Conservation (phyloP, 306 rosid genomes). For the Cucumis hystrix region DNA sequence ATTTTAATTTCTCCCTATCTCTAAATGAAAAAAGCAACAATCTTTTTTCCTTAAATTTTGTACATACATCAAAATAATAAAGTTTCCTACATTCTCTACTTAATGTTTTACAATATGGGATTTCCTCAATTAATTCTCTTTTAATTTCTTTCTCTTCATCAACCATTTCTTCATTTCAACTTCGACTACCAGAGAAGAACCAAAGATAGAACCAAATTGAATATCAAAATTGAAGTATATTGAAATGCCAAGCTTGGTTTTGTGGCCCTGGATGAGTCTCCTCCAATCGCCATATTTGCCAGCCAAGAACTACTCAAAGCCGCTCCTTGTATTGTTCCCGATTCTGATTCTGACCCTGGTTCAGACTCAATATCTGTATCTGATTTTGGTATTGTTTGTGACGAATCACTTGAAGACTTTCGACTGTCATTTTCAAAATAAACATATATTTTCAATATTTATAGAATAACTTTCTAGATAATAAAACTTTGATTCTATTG, state of each 20-base stretch:
- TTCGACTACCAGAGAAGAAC: neutral
- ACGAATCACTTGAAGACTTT: neutral
- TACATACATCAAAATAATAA: neutral
- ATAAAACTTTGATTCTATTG: too few species aligned
- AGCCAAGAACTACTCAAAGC: slow-evolving; percentile 2
- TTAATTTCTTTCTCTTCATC: neutral
- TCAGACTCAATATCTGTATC: neutral
- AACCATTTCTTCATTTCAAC: too few species aligned
- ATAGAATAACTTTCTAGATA: too few species aligned
- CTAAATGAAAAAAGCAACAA: neutral
- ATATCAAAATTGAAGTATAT: neutral
- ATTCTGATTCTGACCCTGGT: neutral
- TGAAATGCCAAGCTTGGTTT: neutral
- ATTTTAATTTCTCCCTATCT: neutral
- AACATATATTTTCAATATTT: neutral
- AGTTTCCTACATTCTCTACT: neutral
- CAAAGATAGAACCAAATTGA: neutral
- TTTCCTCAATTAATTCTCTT: neutral
- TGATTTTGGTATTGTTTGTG: neutral
- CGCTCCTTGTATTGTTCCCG: neutral
- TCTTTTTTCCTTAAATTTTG: neutral
- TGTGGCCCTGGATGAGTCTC: neutral
- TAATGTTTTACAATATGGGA: neutral
- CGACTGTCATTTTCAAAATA: neutral
- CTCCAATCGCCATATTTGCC: neutral